A percentile compares a stretch with the other conserved stretches of the same genome.
Conservation (phyloP, 805 yeast species). For the Pichia nanzhaoensis region DNA sequence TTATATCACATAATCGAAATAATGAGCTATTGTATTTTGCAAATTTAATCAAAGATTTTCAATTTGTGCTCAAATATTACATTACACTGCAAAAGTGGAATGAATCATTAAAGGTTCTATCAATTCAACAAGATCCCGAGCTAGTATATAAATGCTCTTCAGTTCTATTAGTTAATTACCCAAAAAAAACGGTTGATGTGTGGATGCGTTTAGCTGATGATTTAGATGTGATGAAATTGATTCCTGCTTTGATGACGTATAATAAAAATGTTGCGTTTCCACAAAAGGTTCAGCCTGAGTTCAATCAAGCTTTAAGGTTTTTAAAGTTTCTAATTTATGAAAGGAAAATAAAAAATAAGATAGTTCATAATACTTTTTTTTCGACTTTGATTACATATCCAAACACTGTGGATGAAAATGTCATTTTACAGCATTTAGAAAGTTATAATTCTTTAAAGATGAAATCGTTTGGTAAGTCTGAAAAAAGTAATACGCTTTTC, state of each 20-base stretch:
- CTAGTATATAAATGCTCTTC: conserved; percentile 64
- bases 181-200: conserved; percentile 62
- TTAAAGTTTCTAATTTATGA: conserved; percentile 48
- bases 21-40: conserved; percentile 64
- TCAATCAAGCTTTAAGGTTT: conserved; percentile 63
- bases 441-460: conserved; percentile 17
- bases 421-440: conserved; percentile 45
- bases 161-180: conserved; percentile 58
- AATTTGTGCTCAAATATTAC: conserved; percentile 63
- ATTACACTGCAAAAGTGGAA: conserved; percentile 66
- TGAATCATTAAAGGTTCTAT: conserved; percentile 54
- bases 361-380: conserved; percentile 64
- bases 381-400: conserved; percentile 55
- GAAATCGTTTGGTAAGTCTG: conserved; percentile 6
- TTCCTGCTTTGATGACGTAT: conserved; percentile 73
- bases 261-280: conserved; percentile 38
- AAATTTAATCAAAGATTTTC: conserved; percentile 57
- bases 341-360: conserved; percentile 35
- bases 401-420: conserved; percentile 36
- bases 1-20: conserved; percentile 58
- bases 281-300: conserved; percentile 33
- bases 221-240: conserved; percentile 54
- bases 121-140: conserved; percentile 40
- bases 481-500: conserved; percentile 34
- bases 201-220: conserved; percentile 58